Conservation (phyloP, 2,329 filamentous ascomycete genomes). For the Colletotrichum tropicicola region DNA sequence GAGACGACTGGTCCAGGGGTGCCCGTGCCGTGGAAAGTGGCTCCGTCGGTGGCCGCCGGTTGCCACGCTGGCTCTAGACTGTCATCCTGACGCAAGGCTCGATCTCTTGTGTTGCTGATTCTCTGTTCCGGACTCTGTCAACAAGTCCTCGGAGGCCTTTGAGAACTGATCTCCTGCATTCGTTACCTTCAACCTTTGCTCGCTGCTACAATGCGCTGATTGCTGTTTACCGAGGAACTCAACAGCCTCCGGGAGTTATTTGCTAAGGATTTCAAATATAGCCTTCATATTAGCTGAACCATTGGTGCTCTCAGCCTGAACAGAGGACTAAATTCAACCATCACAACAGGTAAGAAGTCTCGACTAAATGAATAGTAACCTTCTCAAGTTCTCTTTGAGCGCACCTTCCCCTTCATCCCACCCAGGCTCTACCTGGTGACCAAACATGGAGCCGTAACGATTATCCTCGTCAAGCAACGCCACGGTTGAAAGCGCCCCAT, state of each 20-base stretch:
- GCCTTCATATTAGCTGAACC: no score
- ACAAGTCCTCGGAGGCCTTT: not conserved
- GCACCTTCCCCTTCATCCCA: not conserved
- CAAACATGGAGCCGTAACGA: constrained; percentile 27
- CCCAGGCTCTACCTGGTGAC: constrained; percentile 15
- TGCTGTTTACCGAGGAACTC: no score
- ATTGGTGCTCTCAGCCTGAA: no score
- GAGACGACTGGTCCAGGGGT: not conserved
- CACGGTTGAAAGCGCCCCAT: constrained; percentile 23
- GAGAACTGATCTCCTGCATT: not conserved
- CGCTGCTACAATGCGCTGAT: no score
- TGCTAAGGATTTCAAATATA: no score
- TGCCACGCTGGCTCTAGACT: not conserved
- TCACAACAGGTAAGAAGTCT: no score
- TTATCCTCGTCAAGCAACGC: constrained; percentile 28
- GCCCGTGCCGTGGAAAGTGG: not conserved
- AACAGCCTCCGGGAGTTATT: no score
- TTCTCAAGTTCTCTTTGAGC: not conserved
- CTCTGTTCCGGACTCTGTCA: no score
- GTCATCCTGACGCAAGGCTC: not conserved
- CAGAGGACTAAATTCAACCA: no score
- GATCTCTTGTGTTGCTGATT: not conserved
- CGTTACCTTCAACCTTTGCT: no score
- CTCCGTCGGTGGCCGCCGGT: not conserved
- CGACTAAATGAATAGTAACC: not conserved